Evolutionary conservation across 2,329 filamentous ascomycete genomes (phyloP).

Genomic region (Cercospora nicotianae): DNA sequence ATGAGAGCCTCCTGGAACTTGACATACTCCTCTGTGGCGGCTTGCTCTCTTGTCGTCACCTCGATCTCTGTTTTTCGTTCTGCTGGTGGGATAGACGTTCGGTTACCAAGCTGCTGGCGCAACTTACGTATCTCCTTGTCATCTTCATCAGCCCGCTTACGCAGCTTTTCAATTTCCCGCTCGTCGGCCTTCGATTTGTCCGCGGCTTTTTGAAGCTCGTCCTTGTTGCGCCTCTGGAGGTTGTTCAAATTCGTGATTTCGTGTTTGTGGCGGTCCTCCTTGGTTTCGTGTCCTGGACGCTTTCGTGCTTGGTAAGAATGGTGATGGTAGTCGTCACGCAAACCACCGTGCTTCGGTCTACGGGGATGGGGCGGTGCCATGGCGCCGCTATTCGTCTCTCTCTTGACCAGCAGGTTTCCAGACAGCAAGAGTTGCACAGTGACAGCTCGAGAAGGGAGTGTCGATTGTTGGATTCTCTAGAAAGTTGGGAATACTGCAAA

Average conservation of each 20-base stretch:
- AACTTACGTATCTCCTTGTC: constrained; percentile 13
- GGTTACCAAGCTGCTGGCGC: constrained; percentile 10
- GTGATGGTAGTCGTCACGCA: neutral
- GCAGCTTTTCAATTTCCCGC: constrained; percentile 13
- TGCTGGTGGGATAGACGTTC: neutral
- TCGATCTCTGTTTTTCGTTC: neutral
- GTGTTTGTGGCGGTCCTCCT: neutral
- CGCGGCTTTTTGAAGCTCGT: neutral
- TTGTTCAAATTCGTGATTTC: neutral
- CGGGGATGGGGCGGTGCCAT: neutral
- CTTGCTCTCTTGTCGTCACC: neutral
- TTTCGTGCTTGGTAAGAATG: neutral
- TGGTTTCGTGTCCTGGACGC: neutral
- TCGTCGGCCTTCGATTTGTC: constrained; percentile 8
- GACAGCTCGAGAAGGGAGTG: too few species aligned
- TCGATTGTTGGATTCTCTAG: too few species aligned
- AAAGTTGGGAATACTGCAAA: neutral
- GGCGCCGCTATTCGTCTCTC: neutral
- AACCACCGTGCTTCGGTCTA: neutral
- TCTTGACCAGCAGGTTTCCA: too few species aligned
- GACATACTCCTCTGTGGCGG: constrained; percentile 1
- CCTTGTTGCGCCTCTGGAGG: neutral
- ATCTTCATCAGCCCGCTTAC: constrained; percentile 7
- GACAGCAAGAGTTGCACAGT: too few species aligned
- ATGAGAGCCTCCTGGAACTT: constrained; percentile 9